Evolutionary conservation across 2,329 filamentous ascomycete genomes (phyloP).

Genomic region (Anisogramma anomala): DNA sequence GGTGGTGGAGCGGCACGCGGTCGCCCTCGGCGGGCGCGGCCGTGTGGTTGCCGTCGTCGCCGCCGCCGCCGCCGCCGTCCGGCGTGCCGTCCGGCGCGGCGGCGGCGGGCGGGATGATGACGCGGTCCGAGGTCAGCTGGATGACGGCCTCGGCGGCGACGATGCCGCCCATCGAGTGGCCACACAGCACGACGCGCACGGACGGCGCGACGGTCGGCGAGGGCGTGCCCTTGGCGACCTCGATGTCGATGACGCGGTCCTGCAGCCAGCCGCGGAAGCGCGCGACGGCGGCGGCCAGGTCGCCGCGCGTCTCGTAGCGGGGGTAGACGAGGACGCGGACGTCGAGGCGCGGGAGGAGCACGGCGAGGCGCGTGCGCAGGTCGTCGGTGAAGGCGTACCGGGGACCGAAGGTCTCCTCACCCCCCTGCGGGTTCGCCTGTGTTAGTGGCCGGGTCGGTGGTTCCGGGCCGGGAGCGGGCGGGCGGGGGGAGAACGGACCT

Average conservation of each 20-base stretch:
- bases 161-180: slow-evolving; percentile 89
- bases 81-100: too few relatives aligned
- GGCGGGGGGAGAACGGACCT: slow-evolving; percentile 34
- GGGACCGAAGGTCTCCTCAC: slow-evolving; percentile 63
- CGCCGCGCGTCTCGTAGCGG: slow-evolving; percentile 69
- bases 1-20: slow-evolving; percentile 35
- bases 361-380: slow-evolving; percentile 51
- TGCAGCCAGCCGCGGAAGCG: slow-evolving; percentile 75
- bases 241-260: slow-evolving; percentile 86
- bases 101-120: slow-evolving; percentile 33
- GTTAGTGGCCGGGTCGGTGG: background rate
- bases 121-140: slow-evolving; percentile 48
- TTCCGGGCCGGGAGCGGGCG: background rate
- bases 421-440: slow-evolving; percentile 42
- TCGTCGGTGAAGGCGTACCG: slow-evolving; percentile 58
- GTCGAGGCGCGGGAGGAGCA: slow-evolving; percentile 56
- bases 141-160: slow-evolving; percentile 84
- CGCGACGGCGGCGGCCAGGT: slow-evolving; percentile 58
- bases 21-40: slow-evolving; percentile 24
- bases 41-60: slow-evolving; percentile 25
- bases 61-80: slow-evolving; percentile 21
- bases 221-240: slow-evolving; percentile 68
- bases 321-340: slow-evolving; percentile 64
- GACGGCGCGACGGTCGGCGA: slow-evolving; percentile 80
- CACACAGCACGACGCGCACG: slow-evolving; percentile 69